Evolutionary conservation across 495 filamentous ascomycete genomes (phyloP).

Genomic region (Neurospora tetrasperma): DNA sequence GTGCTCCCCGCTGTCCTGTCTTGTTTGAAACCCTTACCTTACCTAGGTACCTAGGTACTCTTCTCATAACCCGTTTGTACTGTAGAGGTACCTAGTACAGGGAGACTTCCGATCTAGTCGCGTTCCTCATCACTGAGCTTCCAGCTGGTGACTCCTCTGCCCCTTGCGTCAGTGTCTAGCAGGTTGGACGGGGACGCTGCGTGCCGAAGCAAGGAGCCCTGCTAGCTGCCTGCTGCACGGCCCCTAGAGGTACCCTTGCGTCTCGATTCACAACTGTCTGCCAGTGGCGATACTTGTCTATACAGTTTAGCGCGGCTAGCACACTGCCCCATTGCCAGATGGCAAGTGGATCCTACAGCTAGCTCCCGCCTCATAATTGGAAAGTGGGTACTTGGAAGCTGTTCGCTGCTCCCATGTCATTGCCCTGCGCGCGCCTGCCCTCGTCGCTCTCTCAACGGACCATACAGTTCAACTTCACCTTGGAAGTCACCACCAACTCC

Average conservation of each 20-base stretch:
- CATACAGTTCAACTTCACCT: not conserved
- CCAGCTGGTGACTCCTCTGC: not conserved
- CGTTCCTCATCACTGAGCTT: not conserved
- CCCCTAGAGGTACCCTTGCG: not conserved
- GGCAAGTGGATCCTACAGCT: not conserved
- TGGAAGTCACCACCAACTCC: not conserved
- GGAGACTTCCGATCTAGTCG: not conserved
- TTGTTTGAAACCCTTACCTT: not conserved
- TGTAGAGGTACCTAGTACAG: not conserved
- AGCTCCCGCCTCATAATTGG: not conserved
- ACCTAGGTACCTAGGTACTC: not conserved
- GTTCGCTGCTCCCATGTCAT: not conserved
- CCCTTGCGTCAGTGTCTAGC: not conserved
- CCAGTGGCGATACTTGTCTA: constrained; percentile 13
- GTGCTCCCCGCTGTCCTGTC: not conserved
- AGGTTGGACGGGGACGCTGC: not conserved
- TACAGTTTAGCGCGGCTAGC: constrained; percentile 1
- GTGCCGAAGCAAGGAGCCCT: not conserved
- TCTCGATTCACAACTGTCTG: constrained; percentile 16
- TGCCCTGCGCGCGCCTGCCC: not conserved
- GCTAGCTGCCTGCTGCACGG: not conserved
- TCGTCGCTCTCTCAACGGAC: not conserved
- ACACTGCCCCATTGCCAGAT: not conserved
- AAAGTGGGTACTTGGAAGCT: not conserved
- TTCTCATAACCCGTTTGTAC: not conserved